phyloP scores from a whole-genome alignment of 257 asterid genomes.

The Capsicum pubescens region DNA sequence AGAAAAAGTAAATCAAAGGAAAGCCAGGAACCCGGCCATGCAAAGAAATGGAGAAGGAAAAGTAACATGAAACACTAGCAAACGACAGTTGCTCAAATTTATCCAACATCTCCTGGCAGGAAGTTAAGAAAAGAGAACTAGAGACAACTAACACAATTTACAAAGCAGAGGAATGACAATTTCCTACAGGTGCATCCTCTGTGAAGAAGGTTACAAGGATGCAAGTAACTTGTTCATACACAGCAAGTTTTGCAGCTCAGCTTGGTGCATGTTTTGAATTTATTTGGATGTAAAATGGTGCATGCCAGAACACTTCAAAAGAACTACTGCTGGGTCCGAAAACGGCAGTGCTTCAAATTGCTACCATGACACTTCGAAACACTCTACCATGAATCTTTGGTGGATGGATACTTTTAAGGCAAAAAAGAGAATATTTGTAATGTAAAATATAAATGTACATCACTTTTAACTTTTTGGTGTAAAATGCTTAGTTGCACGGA shows the following conservation, averaged over 20 bases:
- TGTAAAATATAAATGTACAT: not conserved
- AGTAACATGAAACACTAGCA: conserved; percentile 14
- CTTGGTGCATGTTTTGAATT: not conserved
- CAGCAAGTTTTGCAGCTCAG: conserved; percentile 12
- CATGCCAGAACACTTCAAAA: not conserved
- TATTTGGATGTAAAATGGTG: not conserved
- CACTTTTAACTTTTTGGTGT: not conserved
- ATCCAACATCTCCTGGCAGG: conserved; percentile 16
- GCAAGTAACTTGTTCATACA: not conserved
- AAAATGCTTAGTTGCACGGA: not conserved
- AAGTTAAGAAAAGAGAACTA: not conserved
- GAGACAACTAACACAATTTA: conserved; percentile 11
- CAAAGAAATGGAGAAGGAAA: conserved; percentile 10
- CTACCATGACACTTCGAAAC: not conserved
- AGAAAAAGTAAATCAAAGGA: conserved; percentile 32
- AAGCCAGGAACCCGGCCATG: conserved; percentile 7
- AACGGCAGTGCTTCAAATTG: conserved; percentile 1
- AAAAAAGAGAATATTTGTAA: not conserved
- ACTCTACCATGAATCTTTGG: conserved; percentile 1
- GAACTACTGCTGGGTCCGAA: not conserved
- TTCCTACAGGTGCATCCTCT: conserved; percentile 14
- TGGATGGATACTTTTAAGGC: not conserved
- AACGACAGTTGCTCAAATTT: not conserved
- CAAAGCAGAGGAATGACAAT: conserved; percentile 15
- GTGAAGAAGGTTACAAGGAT: conserved; percentile 5